Evolutionary conservation across 2,329 filamentous ascomycete genomes (phyloP).

Genomic region (Venturia oleaginea): DNA sequence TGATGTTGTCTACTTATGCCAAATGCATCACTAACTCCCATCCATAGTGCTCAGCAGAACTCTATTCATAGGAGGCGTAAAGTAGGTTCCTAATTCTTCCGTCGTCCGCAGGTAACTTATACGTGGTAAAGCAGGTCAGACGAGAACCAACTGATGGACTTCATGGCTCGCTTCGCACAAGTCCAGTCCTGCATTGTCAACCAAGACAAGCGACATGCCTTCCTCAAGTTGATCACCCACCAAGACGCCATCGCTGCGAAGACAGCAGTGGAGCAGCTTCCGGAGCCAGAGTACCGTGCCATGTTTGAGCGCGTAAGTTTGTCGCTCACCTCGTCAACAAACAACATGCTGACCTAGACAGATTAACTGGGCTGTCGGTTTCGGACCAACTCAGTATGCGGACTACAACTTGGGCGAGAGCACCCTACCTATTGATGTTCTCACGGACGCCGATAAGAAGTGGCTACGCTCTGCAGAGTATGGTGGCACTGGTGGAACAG

Average conservation of each 20-base stretch:
- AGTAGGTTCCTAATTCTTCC: conserved; percentile 46
- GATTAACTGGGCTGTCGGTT: conserved; percentile 96
- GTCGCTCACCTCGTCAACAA: conserved; percentile 14
- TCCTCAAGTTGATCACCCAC: conserved; percentile 96
- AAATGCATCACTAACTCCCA: conserved; percentile 1
- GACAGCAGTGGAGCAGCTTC: conserved; percentile 73
- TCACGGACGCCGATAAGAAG: conserved; percentile 93
- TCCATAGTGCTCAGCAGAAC: conserved; percentile 74
- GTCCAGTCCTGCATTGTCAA: conserved; percentile 99
- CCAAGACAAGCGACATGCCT: conserved; percentile 94
- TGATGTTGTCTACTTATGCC: conserved; percentile 1
- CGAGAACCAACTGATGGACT: conserved; percentile 69
- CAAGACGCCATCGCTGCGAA: conserved; percentile 77
- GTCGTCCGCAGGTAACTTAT: conserved; percentile 19
- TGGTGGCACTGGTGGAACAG: conserved; percentile 78
- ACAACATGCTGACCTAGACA: conserved; percentile 29
- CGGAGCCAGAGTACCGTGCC: conserved; percentile 48
- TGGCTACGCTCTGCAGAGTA: conserved; percentile 94
- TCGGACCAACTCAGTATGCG: conserved; percentile 92
- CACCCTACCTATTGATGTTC: conserved; percentile 80
- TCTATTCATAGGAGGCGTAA: conserved; percentile 92
- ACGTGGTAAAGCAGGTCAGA: conserved; percentile 35
- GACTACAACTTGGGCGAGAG: conserved; percentile 90
- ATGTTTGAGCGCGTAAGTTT: conserved; percentile 14
- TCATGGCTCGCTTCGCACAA: conserved; percentile 73